Conservation (phyloP, 306 rosid species). For the Sindora glabra region DNA sequence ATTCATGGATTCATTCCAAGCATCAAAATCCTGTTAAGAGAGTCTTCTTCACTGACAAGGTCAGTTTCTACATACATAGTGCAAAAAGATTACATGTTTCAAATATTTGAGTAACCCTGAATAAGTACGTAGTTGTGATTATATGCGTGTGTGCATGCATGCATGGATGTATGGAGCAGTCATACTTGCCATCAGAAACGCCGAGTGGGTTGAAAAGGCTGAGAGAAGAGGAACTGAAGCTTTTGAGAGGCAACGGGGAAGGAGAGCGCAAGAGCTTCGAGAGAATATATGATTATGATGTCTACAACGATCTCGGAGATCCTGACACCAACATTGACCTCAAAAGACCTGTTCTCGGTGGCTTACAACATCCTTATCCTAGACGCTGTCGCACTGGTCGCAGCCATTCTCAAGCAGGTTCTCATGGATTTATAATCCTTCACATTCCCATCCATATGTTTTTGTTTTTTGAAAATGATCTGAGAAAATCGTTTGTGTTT, state of each 20-base stretch:
- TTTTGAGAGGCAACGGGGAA: slow-evolving; percentile 46
- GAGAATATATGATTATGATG: slow-evolving; percentile 66
- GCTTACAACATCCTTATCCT: slow-evolving; percentile 49
- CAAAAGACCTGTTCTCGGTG: slow-evolving; percentile 59
- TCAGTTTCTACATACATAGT: background rate
- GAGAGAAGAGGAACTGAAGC: slow-evolving; percentile 44
- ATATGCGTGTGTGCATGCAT: background rate
- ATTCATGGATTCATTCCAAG: slow-evolving; percentile 34
- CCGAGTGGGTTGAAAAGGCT: slow-evolving; percentile 50
- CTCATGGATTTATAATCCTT: no score
- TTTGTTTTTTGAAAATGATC: no score
- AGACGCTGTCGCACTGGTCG: slow-evolving; percentile 64
- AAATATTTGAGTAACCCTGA: no score
- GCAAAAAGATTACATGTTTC: background rate
- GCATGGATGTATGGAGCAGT: slow-evolving; percentile 12
- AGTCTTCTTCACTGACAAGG: slow-evolving; percentile 38
- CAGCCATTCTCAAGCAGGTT: slow-evolving; percentile 34
- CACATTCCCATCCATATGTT: no score
- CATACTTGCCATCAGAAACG: slow-evolving; percentile 55
- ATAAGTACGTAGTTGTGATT: background rate
- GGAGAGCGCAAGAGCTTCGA: slow-evolving; percentile 45
- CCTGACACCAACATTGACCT: slow-evolving; percentile 33
- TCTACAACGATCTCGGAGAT: slow-evolving; percentile 62
- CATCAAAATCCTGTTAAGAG: slow-evolving; percentile 1
- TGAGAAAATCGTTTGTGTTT: no score